Conservation (phyloP, 2,329 filamentous ascomycete species). For the Dothideomycetes sp. region DNA sequence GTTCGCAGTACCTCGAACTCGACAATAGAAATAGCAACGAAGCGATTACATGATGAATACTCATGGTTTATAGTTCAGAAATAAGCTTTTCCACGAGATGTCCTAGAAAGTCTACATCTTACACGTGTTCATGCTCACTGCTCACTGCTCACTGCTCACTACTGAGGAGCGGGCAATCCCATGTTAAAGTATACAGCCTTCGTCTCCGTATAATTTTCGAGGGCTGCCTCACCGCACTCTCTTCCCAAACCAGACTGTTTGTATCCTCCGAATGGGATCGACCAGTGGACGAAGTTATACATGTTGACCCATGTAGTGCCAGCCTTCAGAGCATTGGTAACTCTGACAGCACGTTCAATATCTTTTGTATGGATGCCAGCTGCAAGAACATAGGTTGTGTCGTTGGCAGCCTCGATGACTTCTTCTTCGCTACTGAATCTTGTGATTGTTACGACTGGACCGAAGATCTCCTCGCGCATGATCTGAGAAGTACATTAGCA, state of each 20-base stretch:
- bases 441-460: conserved; percentile 30
- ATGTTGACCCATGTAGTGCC: conserved; percentile 35
- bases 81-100: too few relatives aligned
- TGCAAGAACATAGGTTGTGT: conserved; percentile 31
- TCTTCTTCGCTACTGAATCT: conserved; percentile 30
- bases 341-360: conserved; percentile 29
- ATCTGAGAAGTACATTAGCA: too few relatives aligned
- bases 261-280: conserved; percentile 36
- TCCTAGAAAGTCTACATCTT: too few relatives aligned
- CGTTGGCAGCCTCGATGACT: conserved; percentile 28
- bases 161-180: too few relatives aligned
- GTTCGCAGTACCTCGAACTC: too few relatives aligned
- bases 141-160: too few relatives aligned
- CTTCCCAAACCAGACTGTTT: conserved; percentile 20
- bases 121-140: too few relatives aligned
- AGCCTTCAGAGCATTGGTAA: conserved; percentile 32
- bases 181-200: too few relatives aligned
- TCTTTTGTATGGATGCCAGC: conserved; percentile 31
- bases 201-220: conserved; percentile 13
- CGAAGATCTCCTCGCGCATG: conserved; percentile 30
- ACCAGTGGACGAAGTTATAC: conserved; percentile 27
- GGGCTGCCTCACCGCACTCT: conserved; percentile 2
- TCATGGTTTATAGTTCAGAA: too few relatives aligned
- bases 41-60: too few relatives aligned
- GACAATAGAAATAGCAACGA: too few relatives aligned